phyloP scores from a whole-genome alignment of 2,329 filamentous ascomycete species.

The Diaporthe citri region DNA sequence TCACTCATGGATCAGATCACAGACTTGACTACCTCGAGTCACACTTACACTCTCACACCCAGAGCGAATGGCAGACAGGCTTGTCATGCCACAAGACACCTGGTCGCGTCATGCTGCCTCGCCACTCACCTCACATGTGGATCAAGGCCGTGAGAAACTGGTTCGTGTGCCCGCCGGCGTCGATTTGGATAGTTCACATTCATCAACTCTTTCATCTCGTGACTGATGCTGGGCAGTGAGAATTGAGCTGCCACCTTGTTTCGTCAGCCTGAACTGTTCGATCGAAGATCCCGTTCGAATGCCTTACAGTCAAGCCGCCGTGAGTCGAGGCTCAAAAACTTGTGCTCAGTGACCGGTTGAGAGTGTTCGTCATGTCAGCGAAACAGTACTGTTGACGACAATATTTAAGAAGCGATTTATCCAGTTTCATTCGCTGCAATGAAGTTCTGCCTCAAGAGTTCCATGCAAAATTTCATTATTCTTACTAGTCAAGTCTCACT shows the following conservation, averaged over 20 bases:
- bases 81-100: rapidly evolving
- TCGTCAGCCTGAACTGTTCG: too few relatives aligned
- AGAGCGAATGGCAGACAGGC: neutral
- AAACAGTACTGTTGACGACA: neutral
- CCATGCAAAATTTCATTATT: neutral
- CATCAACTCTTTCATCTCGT: neutral
- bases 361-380: neutral
- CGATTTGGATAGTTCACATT: too few relatives aligned
- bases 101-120: neutral
- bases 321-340: neutral
- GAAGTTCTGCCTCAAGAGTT: rapidly evolving
- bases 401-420: neutral
- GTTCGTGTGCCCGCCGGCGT: neutral
- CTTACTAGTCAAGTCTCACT: neutral
- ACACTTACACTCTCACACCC: neutral
- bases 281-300: neutral
- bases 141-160: too few relatives aligned
- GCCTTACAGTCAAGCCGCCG: neutral
- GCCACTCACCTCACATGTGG: rapidly evolving
- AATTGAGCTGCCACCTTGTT: too few relatives aligned
- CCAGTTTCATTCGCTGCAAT: rapidly evolving
- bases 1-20: neutral
- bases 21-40: neutral
- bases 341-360: too few relatives aligned
- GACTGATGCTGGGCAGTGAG: neutral